Evolutionary conservation across 805 yeast species (phyloP).

Genomic region (Citeromyces nyonsensis): DNA sequence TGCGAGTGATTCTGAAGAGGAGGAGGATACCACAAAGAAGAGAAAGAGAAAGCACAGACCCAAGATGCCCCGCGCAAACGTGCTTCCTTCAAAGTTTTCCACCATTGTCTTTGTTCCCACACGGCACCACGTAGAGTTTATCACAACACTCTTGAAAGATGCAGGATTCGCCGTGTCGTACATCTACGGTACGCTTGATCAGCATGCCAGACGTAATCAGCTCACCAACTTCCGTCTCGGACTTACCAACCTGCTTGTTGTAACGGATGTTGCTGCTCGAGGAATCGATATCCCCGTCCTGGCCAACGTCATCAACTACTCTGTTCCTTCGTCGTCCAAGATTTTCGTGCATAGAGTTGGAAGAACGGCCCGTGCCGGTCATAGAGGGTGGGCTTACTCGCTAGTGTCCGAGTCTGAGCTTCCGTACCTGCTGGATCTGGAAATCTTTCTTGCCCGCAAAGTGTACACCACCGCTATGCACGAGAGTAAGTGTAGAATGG

Average conservation of each 20-base stretch:
- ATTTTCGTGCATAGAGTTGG: conserved; percentile 96
- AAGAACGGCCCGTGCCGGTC: conserved; percentile 98
- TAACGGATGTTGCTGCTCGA: conserved; percentile 96
- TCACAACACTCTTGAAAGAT: conserved; percentile 50
- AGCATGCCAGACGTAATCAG: conserved; percentile 85
- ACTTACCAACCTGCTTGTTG: conserved; percentile 74
- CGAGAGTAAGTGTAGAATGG: conserved; percentile 39
- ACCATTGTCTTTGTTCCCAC: conserved; percentile 95
- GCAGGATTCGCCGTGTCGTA: conserved; percentile 79
- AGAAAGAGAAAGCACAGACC: conserved; percentile 28
- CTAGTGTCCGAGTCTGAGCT: conserved; percentile 73
- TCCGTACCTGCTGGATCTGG: conserved; percentile 83
- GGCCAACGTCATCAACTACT: conserved; percentile 86
- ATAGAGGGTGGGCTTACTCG: conserved; percentile 94
- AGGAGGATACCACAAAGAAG: conserved; percentile 15
- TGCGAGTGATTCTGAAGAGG: conserved; percentile 35
- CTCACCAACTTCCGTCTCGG: conserved; percentile 77
- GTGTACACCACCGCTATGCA: conserved; percentile 57
- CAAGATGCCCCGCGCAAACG: conserved; percentile 65
- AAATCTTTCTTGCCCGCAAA: conserved; percentile 77
- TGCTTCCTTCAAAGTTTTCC: conserved; percentile 69
- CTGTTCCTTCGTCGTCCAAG: conserved; percentile 85
- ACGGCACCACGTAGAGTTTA: conserved; percentile 92
- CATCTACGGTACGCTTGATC: conserved; percentile 91
- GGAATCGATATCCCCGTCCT: conserved; percentile 97